Base-by-base conservation (phyloP, 768 basidiomycete genomes). In the Lactarius akahatsu region DNA sequence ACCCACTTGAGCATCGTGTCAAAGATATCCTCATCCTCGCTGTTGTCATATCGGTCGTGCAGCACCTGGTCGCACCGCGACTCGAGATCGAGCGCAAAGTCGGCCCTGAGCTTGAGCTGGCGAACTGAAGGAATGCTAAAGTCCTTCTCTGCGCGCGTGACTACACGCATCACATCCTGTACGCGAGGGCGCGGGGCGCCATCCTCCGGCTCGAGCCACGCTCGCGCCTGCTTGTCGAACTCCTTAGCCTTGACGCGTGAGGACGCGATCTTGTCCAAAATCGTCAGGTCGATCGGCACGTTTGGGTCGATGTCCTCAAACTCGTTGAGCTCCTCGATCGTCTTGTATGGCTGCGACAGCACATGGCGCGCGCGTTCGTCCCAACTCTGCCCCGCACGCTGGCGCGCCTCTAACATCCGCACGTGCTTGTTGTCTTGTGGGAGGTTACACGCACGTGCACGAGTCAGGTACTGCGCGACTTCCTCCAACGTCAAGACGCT, bases 31-130 rank as follows among this genome's bases (percentile, higher is more conserved):
- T 84, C 82, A 6, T 82, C 81, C 26, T 86, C 85, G 26, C 72
- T 77, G 61, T 79, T 81, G 54, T 79, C 80, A 70, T 87, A 89
- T 16, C 83, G 81, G 60, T 86, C 84, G 69, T 86, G 85, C 65
- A 92, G 75, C 36, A 92, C 89, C 36, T 85, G 82, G 47, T 92
- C 91, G 73, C 90, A 91, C 64, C 86, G 83, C 23, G 79, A 79
- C 77, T 94, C 91, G 30, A 92, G 83, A 71, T 92, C 91, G 66
- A 83, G 78, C n/a, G 90, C 92, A 68, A 91, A 86, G 65, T 90
- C 86, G 26, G 89, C 88, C 34, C 84, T 86, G 57, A 85, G 82
- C 73, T 87, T 87, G 57, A 94, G 78, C 59, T 89, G 85, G 18
- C 80, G 75, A 41, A 94, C 79, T 43, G 86, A 82, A 23, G 83